phyloP scores from a whole-genome alignment of 2,329 filamentous ascomycete species.

The Fragosphaeria purpurea region DNA sequence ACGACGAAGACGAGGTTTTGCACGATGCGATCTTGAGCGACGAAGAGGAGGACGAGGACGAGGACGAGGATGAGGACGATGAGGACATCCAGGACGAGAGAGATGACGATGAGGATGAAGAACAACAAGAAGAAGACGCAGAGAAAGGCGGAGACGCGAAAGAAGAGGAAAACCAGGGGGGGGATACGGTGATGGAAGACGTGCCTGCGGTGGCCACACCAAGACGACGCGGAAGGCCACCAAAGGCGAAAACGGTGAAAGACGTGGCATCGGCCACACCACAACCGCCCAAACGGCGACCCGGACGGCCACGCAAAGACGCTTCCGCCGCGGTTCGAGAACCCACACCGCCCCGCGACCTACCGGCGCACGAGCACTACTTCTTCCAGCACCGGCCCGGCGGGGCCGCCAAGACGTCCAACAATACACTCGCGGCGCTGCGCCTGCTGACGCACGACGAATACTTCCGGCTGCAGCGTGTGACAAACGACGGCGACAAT shows the following conservation, averaged over 20 bases:
- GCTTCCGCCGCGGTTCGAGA: constrained; percentile 9
- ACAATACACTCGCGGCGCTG: constrained; percentile 68
- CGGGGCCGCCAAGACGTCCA: constrained; percentile 64
- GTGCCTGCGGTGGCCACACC: constrained; percentile 23
- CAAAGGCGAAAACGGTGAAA: constrained; percentile 6
- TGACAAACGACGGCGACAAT: constrained; percentile 34
- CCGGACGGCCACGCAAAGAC: constrained; percentile 12
- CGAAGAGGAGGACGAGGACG: constrained; percentile 32
- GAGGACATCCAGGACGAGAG: constrained; percentile 43
- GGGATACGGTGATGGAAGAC: too few species aligned
- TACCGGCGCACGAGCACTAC: constrained; percentile 83
- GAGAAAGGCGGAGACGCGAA: too few species aligned
- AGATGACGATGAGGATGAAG: constrained; percentile 35
- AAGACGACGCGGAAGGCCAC: constrained; percentile 29
- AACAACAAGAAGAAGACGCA: constrained; percentile 14
- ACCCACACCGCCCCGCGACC: constrained; percentile 68
- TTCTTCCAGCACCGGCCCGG: constrained; percentile 87
- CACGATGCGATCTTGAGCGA: constrained; percentile 57
- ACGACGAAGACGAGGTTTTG: constrained; percentile 63
- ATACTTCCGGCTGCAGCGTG: constrained; percentile 63
- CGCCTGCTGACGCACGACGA: constrained; percentile 81
- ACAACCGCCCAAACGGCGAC: constrained; percentile 24
- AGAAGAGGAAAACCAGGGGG: too few species aligned
- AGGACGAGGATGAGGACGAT: constrained; percentile 12
- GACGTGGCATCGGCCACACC: constrained; percentile 20